phyloP scores from a whole-genome alignment of 2,329 filamentous ascomycete species.

The Aspergillus amoenus region DNA sequence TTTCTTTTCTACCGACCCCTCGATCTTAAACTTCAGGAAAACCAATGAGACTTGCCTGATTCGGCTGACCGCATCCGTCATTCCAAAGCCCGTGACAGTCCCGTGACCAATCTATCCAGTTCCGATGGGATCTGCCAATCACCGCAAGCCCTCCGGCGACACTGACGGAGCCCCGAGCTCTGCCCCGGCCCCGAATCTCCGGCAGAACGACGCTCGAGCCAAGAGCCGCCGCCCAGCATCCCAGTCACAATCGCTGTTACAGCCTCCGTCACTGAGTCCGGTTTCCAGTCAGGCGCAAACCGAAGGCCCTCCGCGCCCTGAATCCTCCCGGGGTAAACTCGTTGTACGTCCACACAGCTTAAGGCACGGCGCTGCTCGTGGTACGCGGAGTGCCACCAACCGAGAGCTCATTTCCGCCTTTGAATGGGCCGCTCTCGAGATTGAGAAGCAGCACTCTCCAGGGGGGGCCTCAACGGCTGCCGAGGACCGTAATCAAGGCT shows the following conservation, averaged over 20 bases:
- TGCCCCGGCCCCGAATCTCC: constrained; percentile 2
- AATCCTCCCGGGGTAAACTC: constrained; percentile 1
- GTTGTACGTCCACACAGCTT: constrained; percentile 15
- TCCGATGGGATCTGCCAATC: constrained; percentile 21
- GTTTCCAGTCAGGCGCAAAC: constrained; percentile 2
- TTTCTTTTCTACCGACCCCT: constrained; percentile 13
- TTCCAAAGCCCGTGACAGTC: constrained; percentile 10
- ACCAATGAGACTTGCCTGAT: constrained; percentile 11
- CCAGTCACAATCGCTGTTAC: background rate
- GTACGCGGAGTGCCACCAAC: constrained; percentile 22
- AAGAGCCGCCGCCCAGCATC: constrained; percentile 7
- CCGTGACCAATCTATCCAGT: background rate
- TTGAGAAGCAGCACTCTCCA: constrained; percentile 18
- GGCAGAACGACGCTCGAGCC: background rate
- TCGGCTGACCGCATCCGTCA: constrained; percentile 18
- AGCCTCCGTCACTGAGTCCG: background rate
- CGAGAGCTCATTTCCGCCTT: constrained; percentile 23
- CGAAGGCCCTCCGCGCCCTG: background rate
- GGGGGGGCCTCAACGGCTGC: constrained; percentile 5
- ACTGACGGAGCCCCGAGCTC: constrained; percentile 8
- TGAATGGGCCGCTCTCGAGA: constrained; percentile 28
- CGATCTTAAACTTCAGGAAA: constrained; percentile 1
- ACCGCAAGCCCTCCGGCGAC: constrained; percentile 6
- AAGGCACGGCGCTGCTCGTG: constrained; percentile 23
- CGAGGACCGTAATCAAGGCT: constrained; percentile 11